phyloP scores from a whole-genome alignment of 23 red algal species.

The Pyropia yezoensis region DNA sequence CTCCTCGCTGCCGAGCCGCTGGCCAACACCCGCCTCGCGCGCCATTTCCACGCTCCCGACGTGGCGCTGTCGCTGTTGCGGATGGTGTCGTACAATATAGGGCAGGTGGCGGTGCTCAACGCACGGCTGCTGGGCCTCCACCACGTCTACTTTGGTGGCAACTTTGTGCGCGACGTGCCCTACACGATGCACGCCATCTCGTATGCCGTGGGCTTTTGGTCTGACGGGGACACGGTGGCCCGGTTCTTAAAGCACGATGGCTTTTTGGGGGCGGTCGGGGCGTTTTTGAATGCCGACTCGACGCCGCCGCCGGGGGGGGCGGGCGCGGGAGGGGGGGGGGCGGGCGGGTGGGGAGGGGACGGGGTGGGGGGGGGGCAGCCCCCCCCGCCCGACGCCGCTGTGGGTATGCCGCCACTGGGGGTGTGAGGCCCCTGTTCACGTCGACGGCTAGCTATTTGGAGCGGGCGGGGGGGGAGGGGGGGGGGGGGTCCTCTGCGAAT shows the following conservation, averaged over 20 bases:
- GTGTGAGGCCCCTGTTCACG: too few species aligned
- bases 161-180: conserved; percentile 90
- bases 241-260: conserved; percentile 91
- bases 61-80: conserved; percentile 74
- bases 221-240: conserved; percentile 63
- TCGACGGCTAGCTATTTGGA: too few species aligned
- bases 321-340: too few species aligned
- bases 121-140: conserved; percentile 56
- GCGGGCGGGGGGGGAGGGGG: too few species aligned
- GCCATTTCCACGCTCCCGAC: conserved; percentile 65
- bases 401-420: too few species aligned
- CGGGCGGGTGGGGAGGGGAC: too few species aligned
- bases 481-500: too few species aligned
- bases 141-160: conserved; percentile 96
- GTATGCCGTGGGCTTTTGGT: conserved; percentile 93
- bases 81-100: conserved; percentile 95
- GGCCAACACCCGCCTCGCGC: conserved; percentile 31
- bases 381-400: too few species aligned
- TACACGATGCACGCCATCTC: conserved; percentile 85
- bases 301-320: too few species aligned
- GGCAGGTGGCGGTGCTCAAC: conserved; percentile 85
- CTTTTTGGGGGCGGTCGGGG: conserved; percentile 83
- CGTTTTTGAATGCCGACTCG: conserved; percentile 22
- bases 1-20: conserved; percentile 27
- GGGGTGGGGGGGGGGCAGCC: too few species aligned